A percentile compares a stretch with the other conserved stretches of the same genome.
Evolutionary conservation across 2,329 filamentous ascomycete genomes (phyloP).

Genomic region (Thelonectria olida): DNA sequence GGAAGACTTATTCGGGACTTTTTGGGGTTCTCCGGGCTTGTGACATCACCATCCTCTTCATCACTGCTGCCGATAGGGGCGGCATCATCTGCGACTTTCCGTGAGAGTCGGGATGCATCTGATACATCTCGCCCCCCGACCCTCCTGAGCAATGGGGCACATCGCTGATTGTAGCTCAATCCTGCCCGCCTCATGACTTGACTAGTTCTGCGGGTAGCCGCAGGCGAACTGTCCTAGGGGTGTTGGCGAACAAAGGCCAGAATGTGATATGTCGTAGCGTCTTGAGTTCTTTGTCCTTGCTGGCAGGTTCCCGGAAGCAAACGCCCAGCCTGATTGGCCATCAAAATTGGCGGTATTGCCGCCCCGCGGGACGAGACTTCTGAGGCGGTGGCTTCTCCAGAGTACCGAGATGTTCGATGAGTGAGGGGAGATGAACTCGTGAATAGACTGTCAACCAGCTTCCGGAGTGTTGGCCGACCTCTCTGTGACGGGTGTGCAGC

Average conservation of each 20-base stretch:
- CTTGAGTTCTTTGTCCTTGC: no score
- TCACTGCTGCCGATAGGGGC: conserved; percentile 43
- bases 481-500: conserved; percentile 3
- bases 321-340: no score
- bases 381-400: no score
- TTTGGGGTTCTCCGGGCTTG: neutral
- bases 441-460: neutral
- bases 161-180: conserved; percentile 28
- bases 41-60: conserved; percentile 30
- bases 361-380: no score
- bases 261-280: neutral
- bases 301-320: no score
- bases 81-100: conserved; percentile 29
- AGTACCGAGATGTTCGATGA: no score
- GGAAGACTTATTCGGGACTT: neutral
- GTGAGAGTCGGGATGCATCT: conserved; percentile 19
- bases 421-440: no score
- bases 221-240: neutral
- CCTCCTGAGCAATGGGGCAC: conserved; percentile 28
- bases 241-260: neutral
- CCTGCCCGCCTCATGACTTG: conserved; percentile 19
- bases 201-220: neutral
- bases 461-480: neutral
- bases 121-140: neutral
- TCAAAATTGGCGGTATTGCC: no score